A percentile compares a stretch with the other conserved stretches of the same genome.
phyloP scores from a whole-genome alignment of 805 yeast species.

The Hermanozyma aechmeae region DNA sequence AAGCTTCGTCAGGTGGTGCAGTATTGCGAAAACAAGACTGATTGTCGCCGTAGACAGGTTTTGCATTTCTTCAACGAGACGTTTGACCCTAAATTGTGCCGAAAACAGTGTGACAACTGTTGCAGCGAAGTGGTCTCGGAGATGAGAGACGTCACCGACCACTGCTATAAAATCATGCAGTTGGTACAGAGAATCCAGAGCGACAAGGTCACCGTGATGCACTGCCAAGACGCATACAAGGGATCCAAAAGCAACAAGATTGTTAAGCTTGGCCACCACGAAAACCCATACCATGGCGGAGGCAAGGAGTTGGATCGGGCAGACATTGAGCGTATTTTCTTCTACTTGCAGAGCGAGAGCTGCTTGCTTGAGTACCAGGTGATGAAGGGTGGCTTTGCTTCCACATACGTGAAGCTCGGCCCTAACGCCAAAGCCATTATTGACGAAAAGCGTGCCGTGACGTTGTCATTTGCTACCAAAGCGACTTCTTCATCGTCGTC shows the following conservation, averaged over 20 bases:
- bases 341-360: constrained; percentile 59
- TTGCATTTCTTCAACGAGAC: constrained; percentile 83
- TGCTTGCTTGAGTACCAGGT: constrained; percentile 63
- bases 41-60: constrained; percentile 84
- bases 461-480: constrained; percentile 35
- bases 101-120: constrained; percentile 82
- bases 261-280: constrained; percentile 52
- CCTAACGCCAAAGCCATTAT: constrained; percentile 42
- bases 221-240: constrained; percentile 75
- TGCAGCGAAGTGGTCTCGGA: constrained; percentile 25
- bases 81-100: constrained; percentile 59
- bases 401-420: constrained; percentile 65
- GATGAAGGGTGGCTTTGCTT: constrained; percentile 70
- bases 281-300: constrained; percentile 53
- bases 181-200: constrained; percentile 49
- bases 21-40: constrained; percentile 85
- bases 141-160: constrained; percentile 58
- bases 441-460: constrained; percentile 33
- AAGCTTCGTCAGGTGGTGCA: constrained; percentile 78
- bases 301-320: constrained; percentile 59
- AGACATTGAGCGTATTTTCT: constrained; percentile 75
- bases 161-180: constrained; percentile 49
- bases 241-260: constrained; percentile 64
- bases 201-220: constrained; percentile 61
- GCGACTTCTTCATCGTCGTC: not conserved